phyloP scores from a whole-genome alignment of 345 rosid species.

The Draba incana region DNA sequence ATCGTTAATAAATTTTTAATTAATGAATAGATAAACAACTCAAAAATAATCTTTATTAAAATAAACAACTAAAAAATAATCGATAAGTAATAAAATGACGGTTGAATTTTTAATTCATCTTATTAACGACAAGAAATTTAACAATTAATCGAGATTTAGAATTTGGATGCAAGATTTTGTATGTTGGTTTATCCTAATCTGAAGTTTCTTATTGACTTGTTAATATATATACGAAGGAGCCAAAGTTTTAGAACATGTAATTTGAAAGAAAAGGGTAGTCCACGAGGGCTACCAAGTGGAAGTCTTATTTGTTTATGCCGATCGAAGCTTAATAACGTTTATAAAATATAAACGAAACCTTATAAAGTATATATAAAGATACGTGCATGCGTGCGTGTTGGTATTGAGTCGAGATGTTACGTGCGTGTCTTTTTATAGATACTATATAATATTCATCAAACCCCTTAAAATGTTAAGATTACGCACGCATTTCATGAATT shows the following conservation, averaged over 20 bases:
- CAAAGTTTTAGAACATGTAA: background rate
- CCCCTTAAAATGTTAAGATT: slow-evolving; percentile 18
- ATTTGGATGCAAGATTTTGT: too few species aligned
- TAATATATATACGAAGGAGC: too few species aligned
- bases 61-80: too few species aligned
- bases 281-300: background rate
- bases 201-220: too few species aligned
- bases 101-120: too few species aligned
- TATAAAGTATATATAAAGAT: slow-evolving; percentile 17
- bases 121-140: too few species aligned
- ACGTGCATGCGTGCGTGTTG: slow-evolving; percentile 38
- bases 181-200: too few species aligned
- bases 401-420: slow-evolving; percentile 37
- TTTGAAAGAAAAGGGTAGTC: background rate
- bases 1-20: too few species aligned
- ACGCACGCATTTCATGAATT: slow-evolving; percentile 39
- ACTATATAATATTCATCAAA: slow-evolving; percentile 36
- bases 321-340: slow-evolving; percentile 14
- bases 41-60: too few species aligned
- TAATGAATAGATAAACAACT: too few species aligned
- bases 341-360: slow-evolving; percentile 1
- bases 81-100: too few species aligned
- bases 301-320: background rate
- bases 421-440: slow-evolving; percentile 44
- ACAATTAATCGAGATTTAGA: too few species aligned